Evolutionary conservation across 108 stramenopile genomes (phyloP).

Genomic region (Cyclotella baltica): DNA sequence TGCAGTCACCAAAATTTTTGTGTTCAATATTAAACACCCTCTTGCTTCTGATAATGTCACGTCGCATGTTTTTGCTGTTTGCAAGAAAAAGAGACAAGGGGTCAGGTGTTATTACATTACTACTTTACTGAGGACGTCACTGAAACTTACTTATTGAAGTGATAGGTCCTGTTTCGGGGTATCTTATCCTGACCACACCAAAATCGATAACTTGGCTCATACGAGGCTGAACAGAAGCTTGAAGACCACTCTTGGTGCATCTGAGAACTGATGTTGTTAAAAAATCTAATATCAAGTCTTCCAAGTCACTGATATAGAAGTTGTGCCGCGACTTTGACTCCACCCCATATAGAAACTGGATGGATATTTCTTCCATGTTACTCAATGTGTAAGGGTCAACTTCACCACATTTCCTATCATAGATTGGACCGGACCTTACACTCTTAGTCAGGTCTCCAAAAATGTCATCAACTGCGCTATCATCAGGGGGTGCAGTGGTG

Average conservation of each 20-base stretch:
- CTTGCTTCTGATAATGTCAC: conserved; percentile 35
- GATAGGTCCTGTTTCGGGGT: conserved; percentile 32
- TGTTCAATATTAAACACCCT: conserved; percentile 40
- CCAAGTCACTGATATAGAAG: conserved; percentile 26
- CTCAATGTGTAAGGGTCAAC: conserved; percentile 2
- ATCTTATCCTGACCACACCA: conserved; percentile 51
- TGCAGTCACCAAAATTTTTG: conserved; percentile 44
- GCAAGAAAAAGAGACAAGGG: neutral
- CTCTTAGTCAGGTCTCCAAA: conserved; percentile 10
- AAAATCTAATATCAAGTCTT: conserved; percentile 42
- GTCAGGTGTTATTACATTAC: neutral
- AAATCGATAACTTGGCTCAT: conserved; percentile 9
- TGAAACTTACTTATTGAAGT: conserved; percentile 44
- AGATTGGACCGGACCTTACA: conserved; percentile 1
- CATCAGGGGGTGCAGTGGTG: neutral
- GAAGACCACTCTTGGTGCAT: conserved; percentile 23
- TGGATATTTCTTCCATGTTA: conserved; percentile 31
- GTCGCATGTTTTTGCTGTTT: conserved; percentile 37
- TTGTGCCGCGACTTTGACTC: conserved; percentile 21
- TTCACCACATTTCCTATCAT: conserved; percentile 40
- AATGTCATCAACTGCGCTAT: conserved; percentile 35
- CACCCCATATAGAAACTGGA: conserved; percentile 45
- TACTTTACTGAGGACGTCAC: neutral
- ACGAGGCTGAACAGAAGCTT: conserved; percentile 13
- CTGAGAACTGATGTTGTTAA: conserved; percentile 33